These are phyloP conservation scores for Leishmania major DNA, from an alignment of 208 protist species.

Conservation along the genomic window DNA sequence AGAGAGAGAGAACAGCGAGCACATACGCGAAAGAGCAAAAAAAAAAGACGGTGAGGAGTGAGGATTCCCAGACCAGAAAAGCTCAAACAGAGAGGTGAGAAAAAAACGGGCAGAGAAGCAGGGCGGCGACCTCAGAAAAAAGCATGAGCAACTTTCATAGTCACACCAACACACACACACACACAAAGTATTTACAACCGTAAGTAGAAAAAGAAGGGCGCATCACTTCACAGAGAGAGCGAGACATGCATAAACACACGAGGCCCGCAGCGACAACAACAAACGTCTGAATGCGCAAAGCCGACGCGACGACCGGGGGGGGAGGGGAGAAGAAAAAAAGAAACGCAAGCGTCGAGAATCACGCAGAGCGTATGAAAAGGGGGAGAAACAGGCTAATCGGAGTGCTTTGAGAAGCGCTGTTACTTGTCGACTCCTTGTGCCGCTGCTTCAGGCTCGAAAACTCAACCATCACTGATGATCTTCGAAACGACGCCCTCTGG, in stretches of 20 bases:
- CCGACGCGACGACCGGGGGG: too few species aligned
- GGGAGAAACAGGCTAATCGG: neutral
- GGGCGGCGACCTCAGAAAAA: neutral
- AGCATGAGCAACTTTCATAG: neutral
- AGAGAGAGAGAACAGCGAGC: neutral
- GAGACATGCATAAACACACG: constrained; percentile 1
- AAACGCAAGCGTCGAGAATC: neutral
- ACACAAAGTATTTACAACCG: neutral
- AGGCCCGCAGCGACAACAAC: neutral
- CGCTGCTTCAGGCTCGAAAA: neutral
- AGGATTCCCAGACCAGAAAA: neutral
- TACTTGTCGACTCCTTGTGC: neutral
- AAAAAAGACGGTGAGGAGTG: neutral
- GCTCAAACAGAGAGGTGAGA: neutral
- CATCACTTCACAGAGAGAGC: neutral
- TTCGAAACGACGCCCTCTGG: neutral
- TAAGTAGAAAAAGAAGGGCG: neutral
- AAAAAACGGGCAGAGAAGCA: neutral
- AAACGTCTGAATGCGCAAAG: neutral
- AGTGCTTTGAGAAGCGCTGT: neutral
- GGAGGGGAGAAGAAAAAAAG: neutral
- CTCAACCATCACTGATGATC: neutral
- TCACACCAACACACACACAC: neutral
- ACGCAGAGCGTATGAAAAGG: too few species aligned
- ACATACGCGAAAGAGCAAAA: neutral